phyloP scores from a whole-genome alignment of 306 rosid species.

The Clitoria ternatea region DNA sequence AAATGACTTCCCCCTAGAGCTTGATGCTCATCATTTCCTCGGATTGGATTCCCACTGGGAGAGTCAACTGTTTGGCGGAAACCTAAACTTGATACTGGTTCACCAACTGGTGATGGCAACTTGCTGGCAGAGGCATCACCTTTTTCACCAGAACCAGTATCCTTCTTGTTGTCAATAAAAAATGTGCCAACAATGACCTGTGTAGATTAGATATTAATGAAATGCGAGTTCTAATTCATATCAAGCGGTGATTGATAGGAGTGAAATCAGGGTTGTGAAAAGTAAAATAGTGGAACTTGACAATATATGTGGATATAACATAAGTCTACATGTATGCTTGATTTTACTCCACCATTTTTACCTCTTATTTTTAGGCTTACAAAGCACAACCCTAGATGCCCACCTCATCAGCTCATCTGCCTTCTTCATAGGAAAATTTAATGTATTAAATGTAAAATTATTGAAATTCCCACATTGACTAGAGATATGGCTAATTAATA shows the following conservation, averaged over 20 bases:
- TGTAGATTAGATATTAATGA: constrained; percentile 17
- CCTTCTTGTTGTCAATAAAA: constrained; percentile 65
- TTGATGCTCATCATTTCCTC: constrained; percentile 74
- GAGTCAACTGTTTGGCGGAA: constrained; percentile 57
- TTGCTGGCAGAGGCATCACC: constrained; percentile 62
- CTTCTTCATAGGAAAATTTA: not conserved
- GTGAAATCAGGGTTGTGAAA: not conserved
- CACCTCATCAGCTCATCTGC: not conserved
- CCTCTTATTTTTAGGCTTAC: not conserved
- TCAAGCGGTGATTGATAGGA: constrained; percentile 7
- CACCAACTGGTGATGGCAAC: constrained; percentile 60
- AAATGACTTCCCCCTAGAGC: constrained; percentile 65
- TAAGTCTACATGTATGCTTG: not conserved
- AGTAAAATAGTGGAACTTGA: constrained; percentile 14
- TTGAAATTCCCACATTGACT: no score
- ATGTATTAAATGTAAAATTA: not conserved
- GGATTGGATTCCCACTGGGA: constrained; percentile 51
- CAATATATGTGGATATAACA: not conserved
- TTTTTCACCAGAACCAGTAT: constrained; percentile 46
- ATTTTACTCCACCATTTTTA: not conserved
- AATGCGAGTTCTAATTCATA: constrained; percentile 5
- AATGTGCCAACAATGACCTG: constrained; percentile 94
- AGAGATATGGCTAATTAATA: no score
- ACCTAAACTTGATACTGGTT: constrained; percentile 50
- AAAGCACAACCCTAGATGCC: not conserved